These are phyloP conservation scores for Venturiaceae sp. DNA, from an alignment of 2,329 filamentous ascomycete genomes.

Conservation along the genomic window DNA sequence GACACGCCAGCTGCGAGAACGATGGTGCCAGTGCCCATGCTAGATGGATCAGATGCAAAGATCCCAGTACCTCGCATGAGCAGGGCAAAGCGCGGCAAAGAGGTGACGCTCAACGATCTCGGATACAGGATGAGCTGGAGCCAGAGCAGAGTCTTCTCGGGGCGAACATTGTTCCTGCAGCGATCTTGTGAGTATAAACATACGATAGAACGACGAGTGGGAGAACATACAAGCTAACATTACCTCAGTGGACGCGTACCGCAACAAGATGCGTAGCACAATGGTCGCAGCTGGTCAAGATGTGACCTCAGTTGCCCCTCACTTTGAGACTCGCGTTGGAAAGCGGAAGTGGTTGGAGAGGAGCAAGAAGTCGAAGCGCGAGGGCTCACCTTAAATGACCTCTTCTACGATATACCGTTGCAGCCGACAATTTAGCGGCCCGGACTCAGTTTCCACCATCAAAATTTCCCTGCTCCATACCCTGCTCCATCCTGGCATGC, in stretches of 20 bases:
- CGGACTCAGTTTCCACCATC: background rate
- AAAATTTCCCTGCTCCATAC: background rate
- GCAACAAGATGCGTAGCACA: constrained; percentile 77
- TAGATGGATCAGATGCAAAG: constrained; percentile 63
- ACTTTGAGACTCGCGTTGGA: constrained; percentile 81
- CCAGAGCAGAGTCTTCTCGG: constrained; percentile 84
- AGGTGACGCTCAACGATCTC: constrained; percentile 85
- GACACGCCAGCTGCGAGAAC: constrained; percentile 31
- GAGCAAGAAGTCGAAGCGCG: constrained; percentile 31
- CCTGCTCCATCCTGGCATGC: background rate
- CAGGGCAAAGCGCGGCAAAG: constrained; percentile 61
- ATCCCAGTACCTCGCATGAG: constrained; percentile 68
- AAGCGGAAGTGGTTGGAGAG: constrained; percentile 54
- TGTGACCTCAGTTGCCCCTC: constrained; percentile 61
- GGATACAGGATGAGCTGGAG: constrained; percentile 96
- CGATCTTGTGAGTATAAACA: constrained; percentile 70
- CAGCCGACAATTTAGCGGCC: background rate
- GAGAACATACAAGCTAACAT: constrained; percentile 15
- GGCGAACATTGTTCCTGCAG: constrained; percentile 78
- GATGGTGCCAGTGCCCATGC: constrained; percentile 37
- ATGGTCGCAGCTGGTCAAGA: constrained; percentile 74
- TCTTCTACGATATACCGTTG: background rate
- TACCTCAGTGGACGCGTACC: constrained; percentile 74
- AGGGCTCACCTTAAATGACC: constrained; percentile 15
- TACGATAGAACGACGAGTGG: constrained; percentile 5